Evolutionary conservation across 768 basidiomycete species (phyloP).

Genomic region (Serendipita vermifera): DNA sequence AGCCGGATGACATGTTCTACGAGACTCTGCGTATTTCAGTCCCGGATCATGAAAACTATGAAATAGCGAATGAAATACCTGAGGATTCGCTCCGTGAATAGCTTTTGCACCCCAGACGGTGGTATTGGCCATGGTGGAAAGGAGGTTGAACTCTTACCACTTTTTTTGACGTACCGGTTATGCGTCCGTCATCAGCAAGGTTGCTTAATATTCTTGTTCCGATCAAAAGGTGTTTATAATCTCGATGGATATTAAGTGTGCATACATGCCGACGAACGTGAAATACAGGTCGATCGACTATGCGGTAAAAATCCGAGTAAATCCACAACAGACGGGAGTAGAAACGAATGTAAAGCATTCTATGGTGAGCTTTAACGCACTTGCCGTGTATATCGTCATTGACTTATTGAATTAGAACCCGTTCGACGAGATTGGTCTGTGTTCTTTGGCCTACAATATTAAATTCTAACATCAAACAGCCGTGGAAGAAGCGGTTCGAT

Average conservation of each 20-base stretch:
- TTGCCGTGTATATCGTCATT: neutral
- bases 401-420: slow-evolving; percentile 54
- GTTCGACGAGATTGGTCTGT: slow-evolving; percentile 91
- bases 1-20: slow-evolving; percentile 94
- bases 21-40: slow-evolving; percentile 48
- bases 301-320: slow-evolving; percentile 97
- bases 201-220: slow-evolving; percentile 87
- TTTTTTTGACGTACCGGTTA: no score
- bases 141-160: neutral
- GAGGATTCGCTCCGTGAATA: slow-evolving; percentile 96
- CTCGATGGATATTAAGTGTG: neutral
- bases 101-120: slow-evolving; percentile 75
- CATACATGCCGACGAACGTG: slow-evolving; percentile 5
- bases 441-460: neutral
- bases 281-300: slow-evolving; percentile 78
- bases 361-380: slow-evolving; percentile 49
- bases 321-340: slow-evolving; percentile 85
- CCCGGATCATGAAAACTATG: slow-evolving; percentile 13
- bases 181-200: slow-evolving; percentile 61
- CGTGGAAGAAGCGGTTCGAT: slow-evolving; percentile 90
- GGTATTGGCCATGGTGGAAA: slow-evolving; percentile 68
- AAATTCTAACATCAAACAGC: slow-evolving; percentile 33
- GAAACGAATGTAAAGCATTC: slow-evolving; percentile 98
- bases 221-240: slow-evolving; percentile 56
- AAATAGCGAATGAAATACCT: slow-evolving; percentile 37